Conservation (phyloP, 192 early-diverging fungal species). For the Podochytrium sp. region DNA sequence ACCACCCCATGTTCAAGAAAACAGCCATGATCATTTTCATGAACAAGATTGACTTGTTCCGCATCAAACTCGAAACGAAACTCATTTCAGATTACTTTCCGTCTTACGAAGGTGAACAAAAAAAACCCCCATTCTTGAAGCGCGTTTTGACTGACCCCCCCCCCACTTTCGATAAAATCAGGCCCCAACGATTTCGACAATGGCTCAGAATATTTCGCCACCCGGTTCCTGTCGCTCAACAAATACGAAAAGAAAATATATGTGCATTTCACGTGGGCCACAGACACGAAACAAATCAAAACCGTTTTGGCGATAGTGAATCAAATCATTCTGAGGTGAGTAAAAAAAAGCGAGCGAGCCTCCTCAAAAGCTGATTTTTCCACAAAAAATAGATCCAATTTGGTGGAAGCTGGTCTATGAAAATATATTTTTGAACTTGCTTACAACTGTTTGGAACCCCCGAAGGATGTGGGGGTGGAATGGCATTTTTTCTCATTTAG, state of each 20-base stretch:
- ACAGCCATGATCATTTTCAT: conserved; percentile 59
- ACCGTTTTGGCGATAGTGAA: conserved; percentile 59
- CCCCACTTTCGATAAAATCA: conserved; percentile 2
- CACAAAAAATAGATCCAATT: conserved; percentile 12
- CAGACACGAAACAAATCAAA: conserved; percentile 61
- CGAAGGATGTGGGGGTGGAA: too few species aligned
- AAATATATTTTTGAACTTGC: too few species aligned
- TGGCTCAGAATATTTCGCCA: conserved; percentile 53
- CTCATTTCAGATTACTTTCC: conserved; percentile 51
- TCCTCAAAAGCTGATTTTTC: neutral
- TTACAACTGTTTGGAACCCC: too few species aligned
- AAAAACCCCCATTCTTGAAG: too few species aligned
- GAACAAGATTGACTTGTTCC: conserved; percentile 62
- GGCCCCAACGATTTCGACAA: conserved; percentile 53
- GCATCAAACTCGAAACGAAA: conserved; percentile 44
- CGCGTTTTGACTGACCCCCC: neutral
- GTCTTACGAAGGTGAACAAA: conserved; percentile 50
- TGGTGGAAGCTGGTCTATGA: conserved; percentile 13
- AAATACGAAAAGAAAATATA: conserved; percentile 52
- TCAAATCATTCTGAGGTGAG: conserved; percentile 51
- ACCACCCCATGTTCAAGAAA: conserved; percentile 53
- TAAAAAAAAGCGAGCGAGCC: neutral
- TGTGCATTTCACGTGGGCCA: conserved; percentile 66
- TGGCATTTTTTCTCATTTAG: too few species aligned
- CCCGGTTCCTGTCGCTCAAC: conserved; percentile 49